Base-by-base conservation (phyloP, 2,329 filamentous ascomycete genomes). In the Hypoxylon sp. region DNA sequence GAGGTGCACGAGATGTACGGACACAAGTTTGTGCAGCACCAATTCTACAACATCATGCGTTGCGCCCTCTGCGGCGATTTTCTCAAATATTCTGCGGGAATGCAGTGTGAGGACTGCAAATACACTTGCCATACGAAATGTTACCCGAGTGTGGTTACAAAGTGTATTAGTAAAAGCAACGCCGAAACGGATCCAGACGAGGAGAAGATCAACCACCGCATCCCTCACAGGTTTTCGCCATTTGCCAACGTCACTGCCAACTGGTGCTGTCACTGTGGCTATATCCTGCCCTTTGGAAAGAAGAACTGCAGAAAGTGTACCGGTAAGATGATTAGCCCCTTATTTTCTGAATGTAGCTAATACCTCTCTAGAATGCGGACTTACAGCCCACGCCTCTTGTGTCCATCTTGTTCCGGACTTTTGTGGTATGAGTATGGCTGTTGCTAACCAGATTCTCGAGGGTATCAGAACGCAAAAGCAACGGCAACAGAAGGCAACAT, bases 11-110 rank as follows among this genome's bases (percentile, higher is more conserved):
- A 99, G 83, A 97, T 98, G 85, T 98, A 97, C 79, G 96, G 96
- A 52, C 96, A 99, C 90, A 99, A 98, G 82, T 99, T 99, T 78
- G 91, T 98, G 61, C 93, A 96, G 77, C 94, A 98, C 79, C 96
- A 98, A 80, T 99, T 99, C 81, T 99, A 98, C 90, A 99, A 98
- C 86, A 98, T 99, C 78, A 99, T 99, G 96, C 95, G 96, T 69
- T 99, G 96, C 81, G 96, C 96, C 13, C 89, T 98, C 36, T 99
- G 96, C 79, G 96, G 94, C 66, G 96, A 99, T 73, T 98, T 99
- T 77, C 91, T 99, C 82, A 99, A 98, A 79, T 98, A 98, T 79
- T 97, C 95, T 52, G 93, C 96, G 21, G 96, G 96, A 68, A 99
- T 99, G 95, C 96, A 99, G 82, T 99, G 96, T 81, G 93, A 97